Percentiles rank a stretch among this genome's conserved stretches.
Evolutionary conservation across 2,329 filamentous ascomycete genomes (phyloP).

Genomic region (Xylaria polymorpha): DNA sequence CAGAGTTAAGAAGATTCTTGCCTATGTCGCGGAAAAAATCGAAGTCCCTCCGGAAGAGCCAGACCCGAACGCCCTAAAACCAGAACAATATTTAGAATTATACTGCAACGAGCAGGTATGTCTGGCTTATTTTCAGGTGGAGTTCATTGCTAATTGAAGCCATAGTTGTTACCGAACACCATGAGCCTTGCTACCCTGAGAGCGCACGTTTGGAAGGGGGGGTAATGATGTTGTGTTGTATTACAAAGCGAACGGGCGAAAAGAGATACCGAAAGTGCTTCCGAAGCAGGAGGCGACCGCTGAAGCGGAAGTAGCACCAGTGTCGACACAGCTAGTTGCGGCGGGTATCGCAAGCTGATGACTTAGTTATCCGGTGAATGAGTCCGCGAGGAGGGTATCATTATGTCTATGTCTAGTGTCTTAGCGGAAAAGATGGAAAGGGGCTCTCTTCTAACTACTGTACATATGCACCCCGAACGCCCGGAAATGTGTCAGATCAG

Average conservation of each 20-base stretch:
- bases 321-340: constrained; percentile 34
- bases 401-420: constrained; percentile 44
- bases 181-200: constrained; percentile 96
- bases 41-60: constrained; percentile 73
- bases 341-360: constrained; percentile 36
- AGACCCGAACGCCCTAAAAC: constrained; percentile 71
- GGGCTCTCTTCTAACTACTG: constrained; percentile 32
- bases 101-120: constrained; percentile 93
- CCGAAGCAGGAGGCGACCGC: constrained; percentile 40
- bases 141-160: constrained; percentile 41
- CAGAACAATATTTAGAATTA: constrained; percentile 93
- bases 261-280: constrained; percentile 62
- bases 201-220: constrained; percentile 92
- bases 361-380: constrained; percentile 11
- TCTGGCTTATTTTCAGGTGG: constrained; percentile 34
- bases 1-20: constrained; percentile 91
- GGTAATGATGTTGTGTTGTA: constrained; percentile 91
- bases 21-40: constrained; percentile 92
- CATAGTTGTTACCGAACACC: constrained; percentile 74
- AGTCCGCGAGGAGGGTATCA: constrained; percentile 44
- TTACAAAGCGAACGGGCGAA: constrained; percentile 93
- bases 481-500: constrained; percentile 30
- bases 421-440: constrained; percentile 21
- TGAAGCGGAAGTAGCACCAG: constrained; percentile 34
- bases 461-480: constrained; percentile 36